Percentiles rank a stretch among this genome's conserved stretches.
Evolutionary conservation across 1,284 basidiomycete genomes (phyloP).

Genomic region (Phylloporus sp.): DNA sequence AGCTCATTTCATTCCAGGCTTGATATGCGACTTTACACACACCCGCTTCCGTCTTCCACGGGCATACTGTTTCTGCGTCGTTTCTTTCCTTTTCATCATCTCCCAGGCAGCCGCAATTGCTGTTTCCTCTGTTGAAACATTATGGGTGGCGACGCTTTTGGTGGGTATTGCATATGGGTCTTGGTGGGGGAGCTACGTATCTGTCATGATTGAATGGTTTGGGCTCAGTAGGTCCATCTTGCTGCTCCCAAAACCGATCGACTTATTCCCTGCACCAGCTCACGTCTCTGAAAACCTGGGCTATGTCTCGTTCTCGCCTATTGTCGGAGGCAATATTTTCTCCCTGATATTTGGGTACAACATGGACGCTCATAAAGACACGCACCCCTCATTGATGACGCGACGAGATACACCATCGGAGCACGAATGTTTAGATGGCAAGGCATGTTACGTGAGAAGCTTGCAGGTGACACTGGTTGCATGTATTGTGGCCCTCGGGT

Average conservation of each 20-base stretch:
- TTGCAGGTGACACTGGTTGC: slow-evolving; percentile 54
- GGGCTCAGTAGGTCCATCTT: slow-evolving; percentile 68
- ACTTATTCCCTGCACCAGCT: slow-evolving; percentile 42
- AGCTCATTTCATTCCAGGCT: slow-evolving; percentile 45
- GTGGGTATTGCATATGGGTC: slow-evolving; percentile 82
- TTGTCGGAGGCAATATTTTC: slow-evolving; percentile 85
- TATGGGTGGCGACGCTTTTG: slow-evolving; percentile 81
- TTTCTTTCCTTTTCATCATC: slow-evolving; percentile 71
- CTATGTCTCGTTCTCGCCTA: slow-evolving; percentile 77
- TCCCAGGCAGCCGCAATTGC: slow-evolving; percentile 70
- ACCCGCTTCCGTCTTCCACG: slow-evolving; percentile 68
- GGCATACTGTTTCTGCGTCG: slow-evolving; percentile 74
- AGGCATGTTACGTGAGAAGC: slow-evolving; percentile 54
- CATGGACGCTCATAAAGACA: slow-evolving; percentile 72
- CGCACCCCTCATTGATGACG: background rate
- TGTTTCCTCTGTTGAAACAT: slow-evolving; percentile 64
- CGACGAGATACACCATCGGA: slow-evolving; percentile 37
- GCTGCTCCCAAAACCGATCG: background rate
- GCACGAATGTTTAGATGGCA: slow-evolving; percentile 55
- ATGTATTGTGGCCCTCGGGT: slow-evolving; percentile 51
- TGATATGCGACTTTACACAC: slow-evolving; percentile 80
- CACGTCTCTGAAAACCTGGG: slow-evolving; percentile 91
- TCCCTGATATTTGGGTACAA: slow-evolving; percentile 85
- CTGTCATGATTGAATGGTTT: slow-evolving; percentile 87
- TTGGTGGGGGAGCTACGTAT: slow-evolving; percentile 80